Base-by-base conservation (phyloP, 495 filamentous ascomycete species). In the Neurospora terricola region DNA sequence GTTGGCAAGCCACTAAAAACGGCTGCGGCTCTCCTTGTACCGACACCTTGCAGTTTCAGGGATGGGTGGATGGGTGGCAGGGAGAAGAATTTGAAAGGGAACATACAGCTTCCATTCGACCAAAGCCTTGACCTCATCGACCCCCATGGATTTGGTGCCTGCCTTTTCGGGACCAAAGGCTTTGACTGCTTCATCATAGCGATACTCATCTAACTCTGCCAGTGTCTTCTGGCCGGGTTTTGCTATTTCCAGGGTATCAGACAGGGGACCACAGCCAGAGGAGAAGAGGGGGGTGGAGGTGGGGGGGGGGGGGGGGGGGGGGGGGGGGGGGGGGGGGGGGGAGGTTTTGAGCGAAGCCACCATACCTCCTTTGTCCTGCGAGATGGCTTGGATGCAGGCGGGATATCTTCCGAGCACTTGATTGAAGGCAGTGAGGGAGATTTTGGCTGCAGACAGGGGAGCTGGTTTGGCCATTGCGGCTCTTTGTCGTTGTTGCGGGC, bases 51-150 rank as follows among this genome's bases (percentile, higher is more conserved):
- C 21, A 69, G 27, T 18, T 66, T 34, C 14, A 66, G 54, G 54
- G 7, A 66, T 66, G 23, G 18, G 14, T 66, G 54, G n/a, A 34
- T 18, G 48, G 18, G 34, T 70, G 48, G 37, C 18, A 62, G 54
- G 27, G 54, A 34, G n/a, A 14, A 14, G 14, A 39, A 38, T 36
- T 8, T 21, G 30, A 7, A 71, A 69, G 30, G 16, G 69, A 7
- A 45, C 21, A 78, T 85, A 93, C 91, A 92, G 80, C 82, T 94
- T 94, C 92, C 92, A 94, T 72, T 91, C 88, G 69, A 93, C 87
- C n/a, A 93, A 78, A 36, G 73, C 79, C 72, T 85, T 83, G 48
- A 87, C 80, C 42, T 87, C 80, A 3, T 83, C 80, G 14, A 83
- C 76, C 9, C 70, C 79, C 81, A 86, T 85, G 14, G 74, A 45